Conservation (phyloP, 139 green algal genomes). For the Haematococcus sp. region DNA sequence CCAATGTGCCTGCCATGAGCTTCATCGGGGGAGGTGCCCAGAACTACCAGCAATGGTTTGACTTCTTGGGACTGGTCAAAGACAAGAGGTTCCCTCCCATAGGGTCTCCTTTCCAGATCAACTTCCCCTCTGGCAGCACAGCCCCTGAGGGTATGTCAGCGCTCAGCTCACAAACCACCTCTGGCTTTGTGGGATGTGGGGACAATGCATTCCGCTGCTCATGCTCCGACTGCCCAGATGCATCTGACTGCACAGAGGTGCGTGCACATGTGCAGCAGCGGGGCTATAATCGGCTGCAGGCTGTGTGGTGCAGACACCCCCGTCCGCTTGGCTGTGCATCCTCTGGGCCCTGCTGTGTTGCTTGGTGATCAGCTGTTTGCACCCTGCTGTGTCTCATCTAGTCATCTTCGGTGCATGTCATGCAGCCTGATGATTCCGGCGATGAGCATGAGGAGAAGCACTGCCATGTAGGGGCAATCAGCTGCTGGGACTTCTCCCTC, state of each 20-base stretch:
- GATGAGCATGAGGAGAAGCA: neutral
- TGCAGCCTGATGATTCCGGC: constrained; percentile 7
- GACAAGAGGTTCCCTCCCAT: constrained; percentile 54
- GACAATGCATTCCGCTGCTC: constrained; percentile 76
- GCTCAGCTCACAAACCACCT: constrained; percentile 19
- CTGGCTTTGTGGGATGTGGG: constrained; percentile 54
- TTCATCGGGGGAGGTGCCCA: constrained; percentile 81
- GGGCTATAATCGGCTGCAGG: neutral
- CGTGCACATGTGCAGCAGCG: neutral
- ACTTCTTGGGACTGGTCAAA: constrained; percentile 82
- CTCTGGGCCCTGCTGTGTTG: neutral
- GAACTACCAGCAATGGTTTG: constrained; percentile 69
- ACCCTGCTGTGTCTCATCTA: no score
- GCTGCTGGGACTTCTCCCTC: constrained; percentile 63
- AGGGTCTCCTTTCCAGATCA: constrained; percentile 70
- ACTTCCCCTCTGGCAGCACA: constrained; percentile 59
- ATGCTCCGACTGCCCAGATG: constrained; percentile 85
- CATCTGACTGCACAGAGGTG: constrained; percentile 52
- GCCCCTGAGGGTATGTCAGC: constrained; percentile 40
- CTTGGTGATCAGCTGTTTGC: no score
- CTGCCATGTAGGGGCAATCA: constrained; percentile 57
- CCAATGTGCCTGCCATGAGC: constrained; percentile 81
- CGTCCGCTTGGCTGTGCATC: neutral
- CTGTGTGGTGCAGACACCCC: neutral
- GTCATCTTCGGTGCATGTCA: no score